These are phyloP conservation scores for Petunia hybrid DNA, from an alignment of 305 asterid species.

Conservation along the genomic window DNA sequence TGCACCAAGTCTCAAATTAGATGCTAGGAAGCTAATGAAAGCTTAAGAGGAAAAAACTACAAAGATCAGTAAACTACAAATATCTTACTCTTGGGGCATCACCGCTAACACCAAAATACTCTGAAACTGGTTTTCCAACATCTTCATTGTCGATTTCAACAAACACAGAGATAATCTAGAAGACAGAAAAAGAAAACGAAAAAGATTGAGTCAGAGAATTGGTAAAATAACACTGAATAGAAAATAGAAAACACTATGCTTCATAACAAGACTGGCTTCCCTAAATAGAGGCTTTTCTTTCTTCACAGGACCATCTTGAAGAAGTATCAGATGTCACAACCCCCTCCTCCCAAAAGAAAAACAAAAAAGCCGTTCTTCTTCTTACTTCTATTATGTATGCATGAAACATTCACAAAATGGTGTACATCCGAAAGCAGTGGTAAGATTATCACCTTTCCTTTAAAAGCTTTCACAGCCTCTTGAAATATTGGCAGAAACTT, in stretches of 20 bases:
- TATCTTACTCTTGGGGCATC: conserved; percentile 67
- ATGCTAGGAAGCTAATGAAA: conserved; percentile 9
- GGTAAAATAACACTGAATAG: background rate
- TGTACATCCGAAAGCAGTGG: background rate
- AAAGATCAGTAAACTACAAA: background rate
- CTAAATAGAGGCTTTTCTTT: conserved; percentile 15
- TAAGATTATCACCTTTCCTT: conserved; percentile 75
- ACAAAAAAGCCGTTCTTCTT: background rate
- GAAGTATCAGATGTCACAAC: background rate
- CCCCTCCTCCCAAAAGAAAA: background rate
- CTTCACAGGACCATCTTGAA: background rate
- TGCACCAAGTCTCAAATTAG: conserved; percentile 44
- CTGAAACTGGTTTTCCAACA: conserved; percentile 81
- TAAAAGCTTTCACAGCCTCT: conserved; percentile 89
- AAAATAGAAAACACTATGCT: background rate
- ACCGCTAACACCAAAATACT: conserved; percentile 78
- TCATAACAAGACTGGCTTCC: background rate
- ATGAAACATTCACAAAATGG: conserved; percentile 10
- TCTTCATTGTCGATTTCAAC: conserved; percentile 84
- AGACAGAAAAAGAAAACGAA: background rate
- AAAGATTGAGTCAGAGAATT: conserved; percentile 2
- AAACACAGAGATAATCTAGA: conserved; percentile 78
- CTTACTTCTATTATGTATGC: background rate
- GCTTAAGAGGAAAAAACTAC: background rate
- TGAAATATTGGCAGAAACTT: conserved; percentile 64